Percentiles rank a stretch among this genome's conserved stretches.
These are phyloP conservation scores for Chlorella sp. DNA, from an alignment of 139 green algal species.

Conservation along the genomic window DNA sequence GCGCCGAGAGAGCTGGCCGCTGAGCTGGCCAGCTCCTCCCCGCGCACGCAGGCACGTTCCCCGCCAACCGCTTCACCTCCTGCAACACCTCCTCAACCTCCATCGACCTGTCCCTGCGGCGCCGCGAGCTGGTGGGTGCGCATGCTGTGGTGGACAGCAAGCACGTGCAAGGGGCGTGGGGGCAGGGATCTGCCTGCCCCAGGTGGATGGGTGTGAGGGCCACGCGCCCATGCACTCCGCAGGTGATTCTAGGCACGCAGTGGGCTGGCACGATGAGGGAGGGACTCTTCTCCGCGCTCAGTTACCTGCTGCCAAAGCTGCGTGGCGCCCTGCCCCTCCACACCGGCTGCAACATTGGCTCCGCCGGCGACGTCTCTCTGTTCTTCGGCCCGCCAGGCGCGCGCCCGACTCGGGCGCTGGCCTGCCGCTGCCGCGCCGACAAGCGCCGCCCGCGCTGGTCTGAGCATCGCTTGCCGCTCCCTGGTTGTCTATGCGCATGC, in stretches of 20 bases:
- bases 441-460: too few species aligned
- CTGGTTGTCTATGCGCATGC: too few species aligned
- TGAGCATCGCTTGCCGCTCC: too few species aligned
- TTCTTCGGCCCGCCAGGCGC: conserved; percentile 85
- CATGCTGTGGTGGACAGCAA: too few species aligned
- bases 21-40: too few species aligned
- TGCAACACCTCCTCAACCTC: conserved; percentile 91
- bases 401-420: too few species aligned
- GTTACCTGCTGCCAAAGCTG: conserved; percentile 93
- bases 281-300: conserved; percentile 66
- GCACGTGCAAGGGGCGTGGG: too few species aligned
- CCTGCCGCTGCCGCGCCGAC: too few species aligned
- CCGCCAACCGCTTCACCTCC: conserved; percentile 82
- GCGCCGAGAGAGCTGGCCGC: too few species aligned
- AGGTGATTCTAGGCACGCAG: conserved; percentile 82
- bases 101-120: conserved; percentile 79
- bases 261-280: conserved; percentile 72
- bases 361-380: conserved; percentile 67
- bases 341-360: conserved; percentile 86
- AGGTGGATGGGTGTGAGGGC: too few species aligned
- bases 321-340: conserved; percentile 86
- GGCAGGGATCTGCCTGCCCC: too few species aligned
- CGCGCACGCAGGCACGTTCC: conserved; percentile 65
- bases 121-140: conserved; percentile 60
- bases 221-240: too few species aligned